Base-by-base conservation (phyloP, 192 early-diverging fungal genomes). In the Thamnidium elegans region DNA sequence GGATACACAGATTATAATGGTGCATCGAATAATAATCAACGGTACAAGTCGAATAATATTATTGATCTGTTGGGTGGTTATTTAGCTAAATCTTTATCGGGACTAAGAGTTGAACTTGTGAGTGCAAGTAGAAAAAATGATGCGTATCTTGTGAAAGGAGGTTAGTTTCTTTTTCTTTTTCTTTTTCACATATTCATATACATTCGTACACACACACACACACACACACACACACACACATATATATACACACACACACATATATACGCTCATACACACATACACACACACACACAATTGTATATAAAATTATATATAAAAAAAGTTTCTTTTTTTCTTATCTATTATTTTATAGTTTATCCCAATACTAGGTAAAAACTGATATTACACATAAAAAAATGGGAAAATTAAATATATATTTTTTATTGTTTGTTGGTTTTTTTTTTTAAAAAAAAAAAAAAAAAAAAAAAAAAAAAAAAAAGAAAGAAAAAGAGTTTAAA, bases 121-220 rank as follows among this genome's bases (percentile, higher is more conserved):
- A 48, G 17, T 48, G 17, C 4, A 15, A 19, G 44, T 31, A 50
- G 65, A 10, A 55, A 30, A 32, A 62, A 58, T 23, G 56, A 48
- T 51, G 74, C 69, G 14, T 80, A 69, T 54, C 20, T 75, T 26
- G 62, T 77, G 6, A 71, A 75, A 19, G 69, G 67, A 72, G 78
- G 78, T 80, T 77, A 73, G 71, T 73, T 61, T 10, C 1, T 8
- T 58, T 17, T 3, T 9, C 19, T 50, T 46, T 48, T 51, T 65
- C 56, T 55, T n/a, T 47, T 39, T 48, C 36, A 39, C 5, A 39
- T 9, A 39, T 10, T 9, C 36, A 39, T 39, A 39, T 10, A 9
- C 9, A 39, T 6, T 9, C 36, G 9, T 4, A 39, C 36, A 39
- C 36, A 39, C 36, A 39, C 36, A 39, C 36, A 39, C 36, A 39